phyloP scores from a whole-genome alignment of 495 filamentous ascomycete genomes.

The Penicillium goetzii region DNA sequence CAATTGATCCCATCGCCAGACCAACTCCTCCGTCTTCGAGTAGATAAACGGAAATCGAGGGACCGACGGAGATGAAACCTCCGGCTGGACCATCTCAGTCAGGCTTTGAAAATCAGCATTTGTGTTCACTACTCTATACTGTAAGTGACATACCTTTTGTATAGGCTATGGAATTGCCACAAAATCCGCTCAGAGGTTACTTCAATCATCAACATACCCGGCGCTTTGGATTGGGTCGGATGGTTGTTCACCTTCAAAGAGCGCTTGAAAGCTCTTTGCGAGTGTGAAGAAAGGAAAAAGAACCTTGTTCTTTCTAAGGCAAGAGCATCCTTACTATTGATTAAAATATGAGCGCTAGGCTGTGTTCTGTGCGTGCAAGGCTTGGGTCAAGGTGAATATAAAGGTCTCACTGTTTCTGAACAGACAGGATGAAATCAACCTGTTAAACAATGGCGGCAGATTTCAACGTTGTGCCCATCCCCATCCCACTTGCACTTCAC shows the following conservation, averaged over 20 bases:
- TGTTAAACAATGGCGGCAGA: background rate
- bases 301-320: background rate
- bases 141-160: background rate
- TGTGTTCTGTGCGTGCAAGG: background rate
- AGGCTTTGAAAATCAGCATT: background rate
- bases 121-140: background rate
- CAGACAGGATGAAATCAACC: background rate
- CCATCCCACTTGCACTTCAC: background rate
- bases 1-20: constrained; percentile 20
- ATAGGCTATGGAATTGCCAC: background rate
- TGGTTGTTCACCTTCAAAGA: background rate
- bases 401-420: background rate
- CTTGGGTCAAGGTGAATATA: background rate
- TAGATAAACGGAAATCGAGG: constrained; percentile 14
- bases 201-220: background rate
- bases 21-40: constrained; percentile 21
- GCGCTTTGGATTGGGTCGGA: background rate
- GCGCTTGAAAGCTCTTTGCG: background rate
- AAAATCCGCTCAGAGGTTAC: background rate
- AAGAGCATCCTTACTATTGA: background rate
- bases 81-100: background rate
- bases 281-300: background rate
- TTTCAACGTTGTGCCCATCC: background rate
- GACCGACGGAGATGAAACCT: background rate
- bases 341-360: background rate